Base-by-base conservation (phyloP, 2,329 filamentous ascomycete species). In the Calonectria pseudoturangicola region DNA sequence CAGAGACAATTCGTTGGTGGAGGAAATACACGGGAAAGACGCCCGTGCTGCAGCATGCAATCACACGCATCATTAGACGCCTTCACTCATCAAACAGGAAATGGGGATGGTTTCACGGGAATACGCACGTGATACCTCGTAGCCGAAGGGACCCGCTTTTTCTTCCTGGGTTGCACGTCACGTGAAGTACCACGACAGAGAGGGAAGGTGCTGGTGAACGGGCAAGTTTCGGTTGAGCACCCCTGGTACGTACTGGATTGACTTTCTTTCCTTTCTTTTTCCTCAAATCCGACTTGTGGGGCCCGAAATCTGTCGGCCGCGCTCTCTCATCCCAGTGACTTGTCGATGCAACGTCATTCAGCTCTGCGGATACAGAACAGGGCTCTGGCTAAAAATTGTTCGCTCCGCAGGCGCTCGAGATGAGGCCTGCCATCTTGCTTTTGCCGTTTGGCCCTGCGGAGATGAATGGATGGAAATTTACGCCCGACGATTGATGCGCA, bases 291-390 rank as follows among this genome's bases (percentile, higher is more conserved):
- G 54, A 41, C 21, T 39, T 71, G 72, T 76, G 74, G 75, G 74
- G 47, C 72, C 77, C 77, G 75, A 79, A 77, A 74, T 62, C 73
- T 67, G 76, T 79, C 78, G 76, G 76, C 56, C 67, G 65, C 43
- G 45, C 47, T 68, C 71, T 72, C 18, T 70, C 62, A 73, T 76
- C 71, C 67, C 51, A 66, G 74, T 70, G 56, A 75, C 66, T 43
- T 56, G 28, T 72, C 68, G 63, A 79, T 74, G 74, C 60, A 78
- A 74, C 76, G 62, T 66, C 62, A 74, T 78, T 79, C 75, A 79
- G 78, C 78, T 79, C 63, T 72, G 76, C 77, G 73, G 76, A 74
- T 74, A 73, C 68, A 69, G 36, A 66, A 48, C 68, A 73, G 68
- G 76, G 72, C 68, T 43, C 36, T 62, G 51, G 47, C 62, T 67